Evolutionary conservation across 805 yeast species (phyloP).

Genomic region (Candida stauntonica): DNA sequence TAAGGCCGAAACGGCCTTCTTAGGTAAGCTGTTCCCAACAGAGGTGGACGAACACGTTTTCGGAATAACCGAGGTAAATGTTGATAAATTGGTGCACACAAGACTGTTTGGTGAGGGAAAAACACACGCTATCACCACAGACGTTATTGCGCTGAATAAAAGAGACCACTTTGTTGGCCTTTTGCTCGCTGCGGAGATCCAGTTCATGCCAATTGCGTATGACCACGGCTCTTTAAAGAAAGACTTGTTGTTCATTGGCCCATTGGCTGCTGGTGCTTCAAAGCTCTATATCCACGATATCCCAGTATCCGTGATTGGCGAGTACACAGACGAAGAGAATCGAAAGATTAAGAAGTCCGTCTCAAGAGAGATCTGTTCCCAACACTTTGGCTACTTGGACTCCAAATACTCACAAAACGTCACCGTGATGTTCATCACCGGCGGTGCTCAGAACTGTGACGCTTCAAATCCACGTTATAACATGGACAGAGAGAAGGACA

Average conservation of each 20-base stretch:
- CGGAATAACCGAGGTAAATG: conserved; percentile 5
- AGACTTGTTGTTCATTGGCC: conserved; percentile 33
- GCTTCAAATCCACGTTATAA: neutral
- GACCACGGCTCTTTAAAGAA: conserved; percentile 25
- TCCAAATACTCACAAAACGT: neutral
- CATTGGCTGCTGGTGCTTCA: conserved; percentile 15
- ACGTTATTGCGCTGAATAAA: conserved; percentile 14
- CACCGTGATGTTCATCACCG: conserved; percentile 13
- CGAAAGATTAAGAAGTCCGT: conserved; percentile 13
- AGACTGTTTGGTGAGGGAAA: conserved; percentile 29
- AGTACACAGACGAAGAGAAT: conserved; percentile 13
- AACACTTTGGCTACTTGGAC: conserved; percentile 14
- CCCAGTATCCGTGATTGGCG: conserved; percentile 15
- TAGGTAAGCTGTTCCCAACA: conserved; percentile 14
- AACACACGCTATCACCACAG: conserved; percentile 14
- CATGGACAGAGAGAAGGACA: conserved; percentile 10
- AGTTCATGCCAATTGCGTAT: conserved; percentile 16
- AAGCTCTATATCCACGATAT: conserved; percentile 8
- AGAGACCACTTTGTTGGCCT: conserved; percentile 23
- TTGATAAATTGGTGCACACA: neutral
- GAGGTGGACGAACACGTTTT: conserved; percentile 15
- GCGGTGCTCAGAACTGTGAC: conserved; percentile 18
- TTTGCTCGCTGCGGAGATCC: conserved; percentile 21
- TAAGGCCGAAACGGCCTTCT: conserved; percentile 4
- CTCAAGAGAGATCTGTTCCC: conserved; percentile 19